Evolutionary conservation across 163 green algal species (phyloP).

Genomic region (Chlorella variabilis): DNA sequence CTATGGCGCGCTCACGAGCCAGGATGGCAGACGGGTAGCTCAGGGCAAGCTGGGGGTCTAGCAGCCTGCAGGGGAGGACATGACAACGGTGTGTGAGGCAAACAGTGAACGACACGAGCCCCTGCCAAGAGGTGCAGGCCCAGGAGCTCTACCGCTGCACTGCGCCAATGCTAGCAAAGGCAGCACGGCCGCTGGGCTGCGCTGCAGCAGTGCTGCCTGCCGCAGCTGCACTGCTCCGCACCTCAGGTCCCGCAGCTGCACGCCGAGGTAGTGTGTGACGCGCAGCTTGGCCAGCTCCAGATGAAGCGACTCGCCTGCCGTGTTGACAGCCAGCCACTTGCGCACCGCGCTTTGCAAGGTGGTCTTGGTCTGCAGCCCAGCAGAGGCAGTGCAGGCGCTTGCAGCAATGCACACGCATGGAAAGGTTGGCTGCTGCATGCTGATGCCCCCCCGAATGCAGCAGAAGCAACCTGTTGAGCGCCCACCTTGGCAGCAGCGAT

Average conservation of each 20-base stretch:
- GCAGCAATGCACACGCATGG: neutral
- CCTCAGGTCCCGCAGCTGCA: slow-evolving; percentile 71
- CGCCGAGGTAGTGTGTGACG: slow-evolving; percentile 73
- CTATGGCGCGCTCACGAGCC: slow-evolving; percentile 84
- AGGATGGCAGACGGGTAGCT: slow-evolving; percentile 90
- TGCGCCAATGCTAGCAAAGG: no score
- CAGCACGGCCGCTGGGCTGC: no score
- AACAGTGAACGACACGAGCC: no score
- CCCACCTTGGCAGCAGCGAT: no score
- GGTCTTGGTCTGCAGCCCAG: neutral
- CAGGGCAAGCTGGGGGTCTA: slow-evolving; percentile 80
- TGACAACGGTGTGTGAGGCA: neutral
- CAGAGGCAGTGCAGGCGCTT: neutral
- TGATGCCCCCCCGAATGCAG: no score
- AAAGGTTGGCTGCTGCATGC: no score
- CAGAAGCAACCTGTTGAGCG: no score
- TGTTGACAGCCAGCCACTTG: slow-evolving; percentile 64
- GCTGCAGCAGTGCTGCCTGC: no score
- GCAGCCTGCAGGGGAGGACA: slow-evolving; percentile 55
- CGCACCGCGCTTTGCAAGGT: neutral
- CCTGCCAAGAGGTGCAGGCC: no score
- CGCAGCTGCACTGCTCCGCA: slow-evolving; percentile 7
- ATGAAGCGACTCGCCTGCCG: slow-evolving; percentile 47
- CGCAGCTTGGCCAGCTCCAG: slow-evolving; percentile 75
- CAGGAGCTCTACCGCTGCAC: no score